A percentile compares a stretch with the other conserved stretches of the same genome.
Conservation (phyloP, 768 basidiomycete species). For the Phylloporus scabripes region DNA sequence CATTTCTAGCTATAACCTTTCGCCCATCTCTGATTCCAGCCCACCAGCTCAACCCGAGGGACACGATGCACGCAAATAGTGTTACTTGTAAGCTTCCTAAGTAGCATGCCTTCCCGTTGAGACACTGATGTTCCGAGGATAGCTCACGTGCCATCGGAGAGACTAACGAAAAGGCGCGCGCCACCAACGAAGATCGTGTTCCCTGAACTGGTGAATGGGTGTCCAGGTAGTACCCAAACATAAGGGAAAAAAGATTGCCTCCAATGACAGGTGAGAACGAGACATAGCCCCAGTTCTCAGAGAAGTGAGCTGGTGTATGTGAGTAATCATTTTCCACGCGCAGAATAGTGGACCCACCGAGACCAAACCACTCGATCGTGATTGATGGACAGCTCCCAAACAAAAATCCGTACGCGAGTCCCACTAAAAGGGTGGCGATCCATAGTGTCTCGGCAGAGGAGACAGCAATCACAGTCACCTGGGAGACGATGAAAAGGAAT, state of each 20-base stretch:
- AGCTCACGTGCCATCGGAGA: conserved; percentile 11
- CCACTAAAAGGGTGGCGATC: conserved; percentile 35
- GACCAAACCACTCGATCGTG: conserved; percentile 83
- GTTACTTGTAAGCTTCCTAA: conserved; percentile 50
- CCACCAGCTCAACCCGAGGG: conserved; percentile 34
- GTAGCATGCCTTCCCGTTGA: conserved; percentile 57
- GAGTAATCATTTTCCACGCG: background rate
- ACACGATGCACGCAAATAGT: conserved; percentile 30
- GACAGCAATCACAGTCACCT: conserved; percentile 51
- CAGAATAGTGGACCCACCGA: conserved; percentile 47
- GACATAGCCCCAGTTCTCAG: conserved; percentile 83
- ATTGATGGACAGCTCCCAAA: conserved; percentile 76
- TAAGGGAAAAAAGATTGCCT: conserved; percentile 78
- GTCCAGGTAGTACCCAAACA: conserved; percentile 79
- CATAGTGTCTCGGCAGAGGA: conserved; percentile 61
- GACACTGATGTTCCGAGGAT: conserved; percentile 41
- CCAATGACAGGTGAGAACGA: conserved; percentile 70
- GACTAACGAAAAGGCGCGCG: background rate
- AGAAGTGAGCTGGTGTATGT: conserved; percentile 51
- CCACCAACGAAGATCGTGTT: background rate
- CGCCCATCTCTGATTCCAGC: conserved; percentile 33
- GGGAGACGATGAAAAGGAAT: conserved; percentile 63
- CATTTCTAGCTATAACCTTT: conserved; percentile 5
- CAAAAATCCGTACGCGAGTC: conserved; percentile 59
- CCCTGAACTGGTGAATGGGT: conserved; percentile 42